Evolutionary conservation across 331 rosid genomes (phyloP), one percentile per base, ranked within the genome.

Genomic region (Telfairia occidentalis): DNA sequence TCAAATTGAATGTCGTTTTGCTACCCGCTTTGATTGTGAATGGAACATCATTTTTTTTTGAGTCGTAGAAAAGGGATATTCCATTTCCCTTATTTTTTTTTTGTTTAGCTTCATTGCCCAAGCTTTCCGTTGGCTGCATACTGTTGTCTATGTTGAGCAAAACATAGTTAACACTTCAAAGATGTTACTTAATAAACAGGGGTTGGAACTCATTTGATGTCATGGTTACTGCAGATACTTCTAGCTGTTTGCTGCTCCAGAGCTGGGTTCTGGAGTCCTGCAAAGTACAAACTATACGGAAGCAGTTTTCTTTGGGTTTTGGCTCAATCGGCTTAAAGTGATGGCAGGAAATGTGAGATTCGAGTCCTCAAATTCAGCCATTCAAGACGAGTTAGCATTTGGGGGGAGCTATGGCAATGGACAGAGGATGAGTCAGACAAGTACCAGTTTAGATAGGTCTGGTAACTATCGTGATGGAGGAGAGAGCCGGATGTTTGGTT

Each of bases 311-410:
- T 61, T 49, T 30, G 73, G 58, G 81, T 75, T 64, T 80, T 80
- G 77, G 82, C 81, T 84, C 79, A 79, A 59, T 65, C 74, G 83
- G 67, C 78, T 46, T 26, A 85, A 82, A 84, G 77, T 52, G 75
- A 92, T 92, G 97, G 96, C 87, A 46, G 92, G 86, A 76, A 86
- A 82, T 79, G 81, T 64, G 80, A 92, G 87, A 76, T 89, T 87
- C 77, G 94, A 85, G 79, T 73, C 77, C 2, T 40, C 73, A 23
- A 81, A 82, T 60, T 84, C 92, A 12, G 87, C 88, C 74, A 83
- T 83, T 77, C 80, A 83, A 11, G 93, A 87, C 75, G 86, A 87
- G 58, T 73, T 73, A 81, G 69, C 82, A 60, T 89, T 81, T 75
- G 57, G 79, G 21, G 92, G 89, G 77, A 79, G 82, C 79, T 76